These are phyloP conservation scores for Xanthoceras sorbifolium DNA, from an alignment of 345 rosid species.

Conservation along the genomic window DNA sequence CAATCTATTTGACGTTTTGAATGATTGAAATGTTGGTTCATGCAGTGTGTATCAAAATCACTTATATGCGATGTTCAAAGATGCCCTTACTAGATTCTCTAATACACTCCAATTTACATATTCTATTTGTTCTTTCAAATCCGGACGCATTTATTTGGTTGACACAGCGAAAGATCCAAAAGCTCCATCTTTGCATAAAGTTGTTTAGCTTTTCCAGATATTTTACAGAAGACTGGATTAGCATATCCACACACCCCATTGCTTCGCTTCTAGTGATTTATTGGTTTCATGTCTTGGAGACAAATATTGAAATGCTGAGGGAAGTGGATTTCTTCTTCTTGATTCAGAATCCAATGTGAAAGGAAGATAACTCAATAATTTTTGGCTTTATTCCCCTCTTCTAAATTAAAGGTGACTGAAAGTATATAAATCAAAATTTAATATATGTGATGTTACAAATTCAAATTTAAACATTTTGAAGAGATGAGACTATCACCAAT, in stretches of 20 bases:
- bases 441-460: neutral
- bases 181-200: constrained; percentile 81
- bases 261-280: constrained; percentile 84
- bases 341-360: constrained; percentile 83
- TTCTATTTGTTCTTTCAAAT: constrained; percentile 42
- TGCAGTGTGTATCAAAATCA: neutral
- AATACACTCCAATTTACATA: neutral
- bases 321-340: constrained; percentile 86
- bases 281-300: constrained; percentile 88
- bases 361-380: constrained; percentile 49
- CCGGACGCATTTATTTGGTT: constrained; percentile 74
- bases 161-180: constrained; percentile 65
- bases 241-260: constrained; percentile 96
- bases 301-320: constrained; percentile 78
- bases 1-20: too few relatives aligned
- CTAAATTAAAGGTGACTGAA: neutral
- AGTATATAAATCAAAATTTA: neutral
- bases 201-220: constrained; percentile 65
- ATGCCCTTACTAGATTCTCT: neutral
- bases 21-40: neutral
- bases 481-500: neutral
- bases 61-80: neutral
- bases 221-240: constrained; percentile 70
- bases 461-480: neutral
- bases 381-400: neutral